Evolutionary conservation across 345 rosid genomes (phyloP).

Genomic region (Citrus cavaleriei): DNA sequence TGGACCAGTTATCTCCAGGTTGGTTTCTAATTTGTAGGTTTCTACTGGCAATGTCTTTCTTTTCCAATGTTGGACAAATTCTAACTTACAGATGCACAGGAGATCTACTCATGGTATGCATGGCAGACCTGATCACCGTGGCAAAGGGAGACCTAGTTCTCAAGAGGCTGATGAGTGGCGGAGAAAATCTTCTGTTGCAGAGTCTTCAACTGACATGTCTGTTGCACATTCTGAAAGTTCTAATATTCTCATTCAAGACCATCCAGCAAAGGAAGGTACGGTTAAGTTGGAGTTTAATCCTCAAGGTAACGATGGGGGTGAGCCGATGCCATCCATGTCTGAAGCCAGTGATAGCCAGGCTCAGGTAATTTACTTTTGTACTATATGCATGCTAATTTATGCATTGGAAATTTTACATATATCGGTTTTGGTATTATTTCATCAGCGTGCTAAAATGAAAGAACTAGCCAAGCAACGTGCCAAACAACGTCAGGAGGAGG

Average conservation of each 20-base stretch:
- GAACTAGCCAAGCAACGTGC: conserved; percentile 70
- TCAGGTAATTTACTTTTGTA: conserved; percentile 32
- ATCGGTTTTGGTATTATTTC: conserved; percentile 19
- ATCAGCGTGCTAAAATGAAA: conserved; percentile 72
- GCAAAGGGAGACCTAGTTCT: conserved; percentile 45
- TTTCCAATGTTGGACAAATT: conserved; percentile 21
- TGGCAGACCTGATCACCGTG: conserved; percentile 51
- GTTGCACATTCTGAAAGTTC: conserved; percentile 35
- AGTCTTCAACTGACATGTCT: conserved; percentile 24
- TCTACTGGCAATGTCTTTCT: conserved; percentile 21
- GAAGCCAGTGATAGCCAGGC: conserved; percentile 55
- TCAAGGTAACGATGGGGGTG: conserved; percentile 43
- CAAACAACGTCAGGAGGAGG: conserved; percentile 72
- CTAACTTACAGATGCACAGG: conserved; percentile 54
- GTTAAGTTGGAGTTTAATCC: conserved; percentile 31
- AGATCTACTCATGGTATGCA: conserved; percentile 51
- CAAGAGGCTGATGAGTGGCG: conserved; percentile 60
- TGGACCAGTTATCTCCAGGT: conserved; percentile 59
- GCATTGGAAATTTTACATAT: conserved; percentile 4
- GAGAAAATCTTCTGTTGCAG: conserved; percentile 41
- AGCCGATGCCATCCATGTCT: conserved; percentile 24
- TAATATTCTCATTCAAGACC: conserved; percentile 31
- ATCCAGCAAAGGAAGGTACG: conserved; percentile 20
- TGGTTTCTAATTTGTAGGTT: conserved; percentile 23
- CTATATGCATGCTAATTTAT: conserved; percentile 10